Evolutionary conservation across 2,329 filamentous ascomycete genomes (phyloP).

Genomic region (Byssochlamys sp.): DNA sequence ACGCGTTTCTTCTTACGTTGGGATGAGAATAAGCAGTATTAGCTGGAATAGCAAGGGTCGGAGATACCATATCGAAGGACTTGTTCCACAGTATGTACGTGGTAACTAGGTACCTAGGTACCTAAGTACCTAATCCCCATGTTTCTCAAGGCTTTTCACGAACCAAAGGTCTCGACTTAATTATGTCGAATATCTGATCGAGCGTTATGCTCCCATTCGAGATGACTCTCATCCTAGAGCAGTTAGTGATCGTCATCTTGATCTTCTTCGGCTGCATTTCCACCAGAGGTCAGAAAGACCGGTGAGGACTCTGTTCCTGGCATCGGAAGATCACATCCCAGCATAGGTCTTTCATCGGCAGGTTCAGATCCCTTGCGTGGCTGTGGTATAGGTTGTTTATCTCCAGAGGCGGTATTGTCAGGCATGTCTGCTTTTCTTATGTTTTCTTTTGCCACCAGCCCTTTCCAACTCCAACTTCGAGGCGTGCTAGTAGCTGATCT

Average conservation of each 20-base stretch:
- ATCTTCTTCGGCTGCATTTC: background rate
- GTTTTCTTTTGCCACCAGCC: conserved; percentile 36
- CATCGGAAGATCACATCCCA: background rate
- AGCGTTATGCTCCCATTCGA: background rate
- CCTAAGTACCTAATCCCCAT: no score
- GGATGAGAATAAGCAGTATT: no score
- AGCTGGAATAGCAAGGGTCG: no score
- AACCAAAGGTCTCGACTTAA: no score
- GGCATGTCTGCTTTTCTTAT: conserved; percentile 35
- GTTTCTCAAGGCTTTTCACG: no score
- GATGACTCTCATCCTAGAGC: background rate
- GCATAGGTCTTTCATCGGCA: background rate
- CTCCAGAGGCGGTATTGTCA: conserved; percentile 35
- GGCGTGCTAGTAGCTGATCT: conserved; percentile 47
- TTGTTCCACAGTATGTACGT: no score
- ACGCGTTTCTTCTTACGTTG: no score
- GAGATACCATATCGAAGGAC: no score
- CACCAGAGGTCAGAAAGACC: background rate
- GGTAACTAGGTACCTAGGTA: no score
- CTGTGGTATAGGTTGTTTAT: background rate
- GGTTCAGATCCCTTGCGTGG: background rate
- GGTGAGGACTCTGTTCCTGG: background rate
- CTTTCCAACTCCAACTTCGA: conserved; percentile 51
- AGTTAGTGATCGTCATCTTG: background rate
- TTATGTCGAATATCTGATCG: no score